phyloP scores from a whole-genome alignment of 2,329 filamentous ascomycete species.

The Didymella glomerata region DNA sequence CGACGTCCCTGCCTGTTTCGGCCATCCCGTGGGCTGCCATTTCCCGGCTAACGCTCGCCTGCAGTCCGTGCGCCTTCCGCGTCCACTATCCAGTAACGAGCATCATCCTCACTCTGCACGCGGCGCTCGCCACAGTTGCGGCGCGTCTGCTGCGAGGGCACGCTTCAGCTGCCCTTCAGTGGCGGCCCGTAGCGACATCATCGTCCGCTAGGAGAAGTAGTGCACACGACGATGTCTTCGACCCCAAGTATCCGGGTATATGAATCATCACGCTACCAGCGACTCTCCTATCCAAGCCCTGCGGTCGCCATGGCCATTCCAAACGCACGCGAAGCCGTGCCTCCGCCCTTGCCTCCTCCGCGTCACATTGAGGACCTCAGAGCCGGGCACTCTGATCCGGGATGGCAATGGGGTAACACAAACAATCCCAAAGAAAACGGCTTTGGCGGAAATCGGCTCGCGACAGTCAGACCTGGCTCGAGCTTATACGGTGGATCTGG shows the following conservation, averaged over 20 bases:
- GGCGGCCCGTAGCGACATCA: slow-evolving; percentile 40
- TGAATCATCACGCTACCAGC: slow-evolving; percentile 51
- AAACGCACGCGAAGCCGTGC: slow-evolving; percentile 62
- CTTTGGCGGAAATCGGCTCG: slow-evolving; percentile 56
- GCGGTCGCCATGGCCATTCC: slow-evolving; percentile 69
- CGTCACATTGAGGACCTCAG: slow-evolving; percentile 66
- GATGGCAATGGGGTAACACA: slow-evolving; percentile 70
- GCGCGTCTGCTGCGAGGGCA: slow-evolving; percentile 34
- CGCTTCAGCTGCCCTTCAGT: slow-evolving; percentile 49
- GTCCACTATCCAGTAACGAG: slow-evolving; percentile 30
- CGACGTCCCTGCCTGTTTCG: slow-evolving; percentile 37
- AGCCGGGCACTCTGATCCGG: slow-evolving; percentile 65
- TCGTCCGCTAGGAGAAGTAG: slow-evolving; percentile 18
- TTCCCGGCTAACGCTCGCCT: slow-evolving; percentile 25
- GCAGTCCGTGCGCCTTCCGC: slow-evolving; percentile 28
- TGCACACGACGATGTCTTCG: slow-evolving; percentile 46
- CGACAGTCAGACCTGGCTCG: slow-evolving; percentile 57
- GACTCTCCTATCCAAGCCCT: slow-evolving; percentile 50
- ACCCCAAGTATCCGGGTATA: slow-evolving; percentile 55
- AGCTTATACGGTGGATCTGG: slow-evolving; percentile 54
- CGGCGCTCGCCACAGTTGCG: slow-evolving; percentile 42
- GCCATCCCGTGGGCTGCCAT: slow-evolving; percentile 27
- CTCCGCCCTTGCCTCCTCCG: slow-evolving; percentile 72
- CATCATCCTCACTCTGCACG: slow-evolving; percentile 24
- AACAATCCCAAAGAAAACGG: slow-evolving; percentile 61